Conservation (phyloP, 2,329 filamentous ascomycete species). For the Colletotrichum trifolii region DNA sequence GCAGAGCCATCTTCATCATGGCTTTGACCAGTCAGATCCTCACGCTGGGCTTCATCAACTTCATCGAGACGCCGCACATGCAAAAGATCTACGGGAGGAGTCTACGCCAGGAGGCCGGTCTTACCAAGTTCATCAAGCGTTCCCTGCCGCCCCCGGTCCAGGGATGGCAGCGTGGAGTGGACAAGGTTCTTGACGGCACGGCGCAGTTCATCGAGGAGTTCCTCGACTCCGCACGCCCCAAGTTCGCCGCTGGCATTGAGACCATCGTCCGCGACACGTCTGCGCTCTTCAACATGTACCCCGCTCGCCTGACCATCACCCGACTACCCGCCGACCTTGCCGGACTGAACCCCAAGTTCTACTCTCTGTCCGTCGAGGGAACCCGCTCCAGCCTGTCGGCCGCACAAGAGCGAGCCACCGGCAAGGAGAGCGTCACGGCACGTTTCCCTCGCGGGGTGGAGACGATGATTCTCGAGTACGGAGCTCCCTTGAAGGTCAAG, state of each 20-base stretch:
- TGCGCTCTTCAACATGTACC: slow-evolving; percentile 88
- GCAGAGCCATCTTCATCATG: slow-evolving; percentile 84
- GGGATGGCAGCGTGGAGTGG: slow-evolving; percentile 86
- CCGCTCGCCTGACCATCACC: slow-evolving; percentile 85
- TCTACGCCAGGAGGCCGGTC: slow-evolving; percentile 85
- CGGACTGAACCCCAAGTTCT: slow-evolving; percentile 82
- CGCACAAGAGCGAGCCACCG: slow-evolving; percentile 70
- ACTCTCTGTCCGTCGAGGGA: slow-evolving; percentile 80
- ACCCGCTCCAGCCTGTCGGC: slow-evolving; percentile 63
- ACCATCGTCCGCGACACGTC: slow-evolving; percentile 90
- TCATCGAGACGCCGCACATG: slow-evolving; percentile 97
- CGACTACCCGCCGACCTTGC: slow-evolving; percentile 82
- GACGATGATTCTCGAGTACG: slow-evolving; percentile 87
- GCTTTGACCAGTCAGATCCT: slow-evolving; percentile 87
- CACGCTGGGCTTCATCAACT: slow-evolving; percentile 88
- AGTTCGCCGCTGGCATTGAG: slow-evolving; percentile 85
- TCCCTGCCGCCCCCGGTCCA: slow-evolving; percentile 86
- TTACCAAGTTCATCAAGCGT: slow-evolving; percentile 90
- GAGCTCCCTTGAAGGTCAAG: slow-evolving; percentile 86
- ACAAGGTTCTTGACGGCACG: slow-evolving; percentile 87
- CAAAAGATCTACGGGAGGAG: slow-evolving; percentile 93
- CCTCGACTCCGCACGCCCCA: slow-evolving; percentile 85
- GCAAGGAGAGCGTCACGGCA: slow-evolving; percentile 78
- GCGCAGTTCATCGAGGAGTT: slow-evolving; percentile 92
- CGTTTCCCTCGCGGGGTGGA: slow-evolving; percentile 77